Percentiles rank a stretch among this genome's conserved stretches.
These are phyloP conservation scores for Penicillium coffeae DNA, from an alignment of 495 filamentous ascomycete genomes.

Conservation along the genomic window DNA sequence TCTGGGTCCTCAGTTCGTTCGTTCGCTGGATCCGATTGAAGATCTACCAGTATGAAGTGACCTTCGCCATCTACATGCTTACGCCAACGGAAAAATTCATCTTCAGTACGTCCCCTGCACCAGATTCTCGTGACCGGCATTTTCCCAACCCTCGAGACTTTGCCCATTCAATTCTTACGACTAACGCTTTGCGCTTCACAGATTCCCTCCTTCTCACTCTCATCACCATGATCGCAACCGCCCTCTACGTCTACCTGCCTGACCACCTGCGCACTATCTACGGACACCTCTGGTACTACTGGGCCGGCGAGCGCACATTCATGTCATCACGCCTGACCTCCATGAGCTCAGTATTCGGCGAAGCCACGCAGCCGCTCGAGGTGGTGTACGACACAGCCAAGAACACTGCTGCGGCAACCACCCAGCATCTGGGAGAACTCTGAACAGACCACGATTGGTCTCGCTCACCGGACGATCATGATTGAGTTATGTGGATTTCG, in stretches of 20 bases:
- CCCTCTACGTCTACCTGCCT: constrained; percentile 85
- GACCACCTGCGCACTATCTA: constrained; percentile 77
- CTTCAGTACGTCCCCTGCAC: constrained; percentile 58
- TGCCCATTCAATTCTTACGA: not conserved
- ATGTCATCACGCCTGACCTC: constrained; percentile 32
- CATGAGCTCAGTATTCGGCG: constrained; percentile 37
- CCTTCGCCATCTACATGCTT: constrained; percentile 81
- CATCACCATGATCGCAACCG: constrained; percentile 77
- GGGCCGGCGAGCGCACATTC: constrained; percentile 64
- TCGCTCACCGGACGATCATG: not conserved
- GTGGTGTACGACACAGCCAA: constrained; percentile 44
- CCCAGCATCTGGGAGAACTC: constrained; percentile 35
- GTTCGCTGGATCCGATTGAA: constrained; percentile 70
- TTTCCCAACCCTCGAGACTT: not conserved
- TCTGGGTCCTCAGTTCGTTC: constrained; percentile 42
- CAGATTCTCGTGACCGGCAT: not conserved
- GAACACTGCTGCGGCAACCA: constrained; percentile 33
- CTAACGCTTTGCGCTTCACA: constrained; percentile 32
- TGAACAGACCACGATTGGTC: constrained; percentile 11
- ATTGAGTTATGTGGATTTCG: not conserved
- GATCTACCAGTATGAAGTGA: constrained; percentile 84
- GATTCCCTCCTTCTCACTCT: constrained; percentile 90
- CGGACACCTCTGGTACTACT: constrained; percentile 89
- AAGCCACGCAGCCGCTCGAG: constrained; percentile 33
- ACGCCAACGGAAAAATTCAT: constrained; percentile 81